Percentiles rank a stretch among this genome's conserved stretches.
These are phyloP conservation scores for Citrullus colocynthis DNA, from an alignment of 306 rosid species.

Conservation along the genomic window DNA sequence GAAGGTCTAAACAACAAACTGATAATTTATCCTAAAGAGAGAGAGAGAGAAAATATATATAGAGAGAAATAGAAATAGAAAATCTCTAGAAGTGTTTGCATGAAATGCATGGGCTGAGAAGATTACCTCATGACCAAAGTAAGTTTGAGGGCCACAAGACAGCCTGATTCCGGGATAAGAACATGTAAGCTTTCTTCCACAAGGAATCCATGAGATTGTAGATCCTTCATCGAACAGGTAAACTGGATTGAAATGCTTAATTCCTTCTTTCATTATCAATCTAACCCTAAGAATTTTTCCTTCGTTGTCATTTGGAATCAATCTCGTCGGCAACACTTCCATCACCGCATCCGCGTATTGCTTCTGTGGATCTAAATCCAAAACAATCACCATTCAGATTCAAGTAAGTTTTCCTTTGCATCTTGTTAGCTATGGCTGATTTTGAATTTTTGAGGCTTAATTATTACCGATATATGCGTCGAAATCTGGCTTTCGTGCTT, in stretches of 20 bases:
- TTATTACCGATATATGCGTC: constrained; percentile 77
- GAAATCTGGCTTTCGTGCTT: constrained; percentile 93
- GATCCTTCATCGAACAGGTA: constrained; percentile 97
- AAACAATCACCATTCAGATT: background rate
- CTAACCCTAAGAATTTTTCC: constrained; percentile 82
- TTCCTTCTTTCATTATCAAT: constrained; percentile 84
- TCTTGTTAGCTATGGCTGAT: background rate
- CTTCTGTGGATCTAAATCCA: constrained; percentile 71
- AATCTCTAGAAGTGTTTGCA: background rate
- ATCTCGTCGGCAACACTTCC: constrained; percentile 80
- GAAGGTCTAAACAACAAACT: too few species aligned
- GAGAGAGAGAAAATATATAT: background rate
- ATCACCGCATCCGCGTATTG: constrained; percentile 92
- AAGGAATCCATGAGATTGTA: constrained; percentile 87
- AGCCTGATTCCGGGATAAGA: constrained; percentile 95
- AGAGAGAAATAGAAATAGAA: background rate
- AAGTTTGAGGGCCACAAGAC: constrained; percentile 61
- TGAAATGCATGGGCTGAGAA: background rate
- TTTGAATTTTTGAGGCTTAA: background rate
- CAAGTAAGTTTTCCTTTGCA: background rate
- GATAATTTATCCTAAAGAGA: too few species aligned
- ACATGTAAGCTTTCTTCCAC: constrained; percentile 97
- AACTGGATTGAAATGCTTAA: constrained; percentile 64
- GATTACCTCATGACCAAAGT: constrained; percentile 67
- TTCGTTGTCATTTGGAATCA: constrained; percentile 80